Base-by-base conservation (phyloP, 179 eudicot species). In the Pouteria campechiana region DNA sequence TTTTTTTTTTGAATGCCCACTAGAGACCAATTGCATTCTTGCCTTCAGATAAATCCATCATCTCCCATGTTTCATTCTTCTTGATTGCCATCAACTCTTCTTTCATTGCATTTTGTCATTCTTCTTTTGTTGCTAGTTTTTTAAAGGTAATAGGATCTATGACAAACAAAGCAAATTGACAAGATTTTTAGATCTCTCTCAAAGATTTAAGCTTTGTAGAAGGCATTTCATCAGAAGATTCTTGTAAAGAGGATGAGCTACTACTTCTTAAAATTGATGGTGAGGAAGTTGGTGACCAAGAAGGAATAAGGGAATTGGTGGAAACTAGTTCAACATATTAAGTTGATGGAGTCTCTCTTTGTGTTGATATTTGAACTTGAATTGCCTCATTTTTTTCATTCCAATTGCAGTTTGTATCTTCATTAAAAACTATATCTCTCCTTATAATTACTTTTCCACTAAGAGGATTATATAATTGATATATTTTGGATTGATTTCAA, bases 361-460 rank as follows among this genome's bases (percentile, higher is more conserved):
- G 3, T 17, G 13, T 17, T 4, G 17, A 2, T 17, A 8, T 6
- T 11, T 7, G 1, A 7, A 4, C n/a, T 33, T 32, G 6, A 6
- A 3, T n/a, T 25, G 25, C n/a, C 1, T 12, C 32, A 19, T 15
- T 31, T 6, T 25, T 21, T 6, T 0, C 16, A 2, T 41, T 8
- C 41, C 21, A 37, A 11, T 17, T 6, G 23, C 24, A 37, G 2
- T 8, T 17, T 4, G 0, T 17, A 6, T 17, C 32, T 16, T 37
- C 46, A 35, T 37, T n/a, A 29, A 37, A 37, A 0, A 36, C 24
- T 14, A 30, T 32, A n/a, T 3, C 25, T 32, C 24, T 23, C 3
- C 48, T 37, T 3, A 52, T 39, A 1, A 48, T 12, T 7, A 48
- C 13, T 9, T 60, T 60, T 25, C 41, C 55, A 37, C 44, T 35